Evolutionary conservation across 2,329 filamentous ascomycete species (phyloP).

Genomic region (Diaporthe citri): DNA sequence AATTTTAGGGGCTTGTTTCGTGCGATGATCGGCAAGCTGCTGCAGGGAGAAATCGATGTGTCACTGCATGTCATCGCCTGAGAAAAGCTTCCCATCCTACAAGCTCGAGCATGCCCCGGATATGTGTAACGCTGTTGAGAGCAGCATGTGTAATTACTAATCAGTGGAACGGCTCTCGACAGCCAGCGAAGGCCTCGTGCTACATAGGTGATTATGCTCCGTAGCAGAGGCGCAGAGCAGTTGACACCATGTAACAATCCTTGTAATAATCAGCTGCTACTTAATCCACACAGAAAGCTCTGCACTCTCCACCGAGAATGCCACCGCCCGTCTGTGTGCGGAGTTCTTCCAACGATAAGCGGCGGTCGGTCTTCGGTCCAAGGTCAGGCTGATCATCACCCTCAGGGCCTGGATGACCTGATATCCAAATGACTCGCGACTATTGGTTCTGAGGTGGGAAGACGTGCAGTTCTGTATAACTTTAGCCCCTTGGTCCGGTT

Average conservation of each 20-base stretch:
- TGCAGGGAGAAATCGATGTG: not conserved
- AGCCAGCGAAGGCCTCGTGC: not conserved
- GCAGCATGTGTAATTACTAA: not conserved
- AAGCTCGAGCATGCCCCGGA: not conserved
- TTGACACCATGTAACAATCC: not conserved
- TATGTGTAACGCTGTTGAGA: not conserved
- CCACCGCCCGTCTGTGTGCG: not conserved
- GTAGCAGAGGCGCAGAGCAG: not conserved
- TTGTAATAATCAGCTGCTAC: not conserved
- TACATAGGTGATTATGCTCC: not conserved
- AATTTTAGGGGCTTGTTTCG: not conserved
- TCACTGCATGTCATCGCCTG: not conserved
- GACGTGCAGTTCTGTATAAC: not conserved
- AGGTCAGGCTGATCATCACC: not conserved
- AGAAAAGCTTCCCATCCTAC: not conserved
- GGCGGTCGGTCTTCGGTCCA: not conserved
- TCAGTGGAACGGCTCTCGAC: not conserved
- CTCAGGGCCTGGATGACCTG: not conserved
- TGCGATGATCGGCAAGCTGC: not conserved
- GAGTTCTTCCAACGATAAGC: not conserved
- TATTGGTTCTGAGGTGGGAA: not conserved
- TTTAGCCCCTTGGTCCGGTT: not conserved
- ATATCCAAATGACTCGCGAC: not conserved
- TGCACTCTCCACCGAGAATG: not conserved
- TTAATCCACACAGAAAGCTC: not conserved